Percentiles rank a stretch among this genome's conserved stretches.
Evolutionary conservation across 345 rosid genomes (phyloP).

Genomic region (Syzygium aqueum): DNA sequence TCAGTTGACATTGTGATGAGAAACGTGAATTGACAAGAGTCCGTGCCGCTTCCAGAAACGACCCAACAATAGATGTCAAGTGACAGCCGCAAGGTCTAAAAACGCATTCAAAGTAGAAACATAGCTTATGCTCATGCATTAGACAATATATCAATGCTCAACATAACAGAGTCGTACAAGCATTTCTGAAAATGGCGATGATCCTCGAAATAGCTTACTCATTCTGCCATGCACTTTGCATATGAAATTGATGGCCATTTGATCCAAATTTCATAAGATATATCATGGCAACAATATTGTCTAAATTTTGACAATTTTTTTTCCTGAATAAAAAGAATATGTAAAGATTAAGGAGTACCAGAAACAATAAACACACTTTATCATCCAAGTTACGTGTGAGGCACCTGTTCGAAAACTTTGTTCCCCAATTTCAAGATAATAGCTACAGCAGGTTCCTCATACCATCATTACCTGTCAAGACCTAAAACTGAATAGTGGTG

Average conservation of each 20-base stretch:
- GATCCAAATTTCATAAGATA: neutral
- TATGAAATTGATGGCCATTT: neutral
- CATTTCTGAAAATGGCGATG: neutral
- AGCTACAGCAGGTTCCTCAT: neutral
- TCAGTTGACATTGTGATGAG: neutral
- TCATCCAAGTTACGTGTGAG: neutral
- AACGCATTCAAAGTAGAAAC: neutral
- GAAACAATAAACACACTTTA: neutral
- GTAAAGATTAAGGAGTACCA: neutral
- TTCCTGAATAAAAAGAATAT: neutral
- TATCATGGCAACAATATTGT: neutral
- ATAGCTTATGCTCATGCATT: neutral
- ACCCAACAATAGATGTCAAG: neutral
- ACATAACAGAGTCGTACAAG: neutral
- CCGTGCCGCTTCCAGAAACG: neutral
- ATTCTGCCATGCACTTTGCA: neutral
- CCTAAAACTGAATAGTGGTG: conserved; percentile 93
- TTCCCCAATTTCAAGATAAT: neutral
- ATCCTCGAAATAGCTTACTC: neutral
- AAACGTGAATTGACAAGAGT: neutral
- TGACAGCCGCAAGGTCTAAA: neutral
- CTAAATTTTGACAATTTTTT: neutral
- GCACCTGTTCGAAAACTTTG: neutral
- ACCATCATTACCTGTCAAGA: conserved; percentile 61
- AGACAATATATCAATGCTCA: neutral